Evolutionary conservation across 306 rosid genomes (phyloP).

Genomic region (Oemleria cerasiformis): DNA sequence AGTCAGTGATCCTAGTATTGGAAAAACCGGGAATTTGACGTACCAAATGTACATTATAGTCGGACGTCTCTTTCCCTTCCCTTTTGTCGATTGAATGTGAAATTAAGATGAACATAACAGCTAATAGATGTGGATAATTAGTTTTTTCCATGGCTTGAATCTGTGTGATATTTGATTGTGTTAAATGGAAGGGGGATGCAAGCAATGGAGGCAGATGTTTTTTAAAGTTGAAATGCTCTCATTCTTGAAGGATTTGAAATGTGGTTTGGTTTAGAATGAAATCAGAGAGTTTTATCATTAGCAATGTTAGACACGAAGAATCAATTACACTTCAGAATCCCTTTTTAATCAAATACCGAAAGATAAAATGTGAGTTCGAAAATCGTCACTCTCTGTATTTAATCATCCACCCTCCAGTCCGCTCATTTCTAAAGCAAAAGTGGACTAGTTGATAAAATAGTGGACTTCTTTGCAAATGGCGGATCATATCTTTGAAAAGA

Average conservation of each 20-base stretch:
- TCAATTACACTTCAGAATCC: too few relatives aligned
- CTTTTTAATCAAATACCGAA: background rate
- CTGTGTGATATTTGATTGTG: background rate
- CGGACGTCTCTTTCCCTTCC: background rate
- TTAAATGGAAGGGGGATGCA: background rate
- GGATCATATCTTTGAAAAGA: too few relatives aligned
- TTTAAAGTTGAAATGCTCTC: background rate
- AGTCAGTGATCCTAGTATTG: constrained; percentile 40
- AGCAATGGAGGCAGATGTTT: background rate
- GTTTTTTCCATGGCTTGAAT: background rate
- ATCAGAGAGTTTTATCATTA: too few relatives aligned
- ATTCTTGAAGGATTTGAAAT: background rate
- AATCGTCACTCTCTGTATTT: background rate
- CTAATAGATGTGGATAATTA: background rate
- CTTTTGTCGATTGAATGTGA: constrained; percentile 5
- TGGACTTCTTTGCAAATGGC: too few relatives aligned
- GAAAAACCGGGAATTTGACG: constrained; percentile 5
- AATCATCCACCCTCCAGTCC: background rate
- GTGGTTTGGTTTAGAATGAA: background rate
- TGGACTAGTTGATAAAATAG: too few relatives aligned
- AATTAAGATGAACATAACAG: background rate
- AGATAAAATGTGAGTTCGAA: background rate
- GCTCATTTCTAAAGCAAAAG: background rate
- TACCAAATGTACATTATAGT: constrained; percentile 15
- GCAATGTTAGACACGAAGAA: too few relatives aligned